Conservation (phyloP, 768 basidiomycete species). For the Tulasnella sp. region DNA sequence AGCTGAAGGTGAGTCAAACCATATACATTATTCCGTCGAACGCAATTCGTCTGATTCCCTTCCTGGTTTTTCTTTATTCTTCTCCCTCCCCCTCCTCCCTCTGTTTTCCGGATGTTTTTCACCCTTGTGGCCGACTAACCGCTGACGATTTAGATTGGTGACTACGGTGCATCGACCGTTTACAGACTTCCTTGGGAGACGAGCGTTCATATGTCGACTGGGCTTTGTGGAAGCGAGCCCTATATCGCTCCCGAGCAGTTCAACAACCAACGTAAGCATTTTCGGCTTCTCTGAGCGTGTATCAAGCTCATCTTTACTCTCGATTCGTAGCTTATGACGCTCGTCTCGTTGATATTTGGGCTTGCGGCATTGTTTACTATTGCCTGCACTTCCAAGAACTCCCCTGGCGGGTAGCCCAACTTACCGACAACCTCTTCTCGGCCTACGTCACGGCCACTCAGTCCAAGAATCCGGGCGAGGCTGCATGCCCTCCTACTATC, state of each 20-base stretch:
- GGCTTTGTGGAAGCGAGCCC: slow-evolving; percentile 93
- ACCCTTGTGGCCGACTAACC: not conserved
- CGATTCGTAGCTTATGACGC: slow-evolving; percentile 77
- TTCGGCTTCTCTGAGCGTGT: slow-evolving; percentile 14
- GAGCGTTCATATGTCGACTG: slow-evolving; percentile 93
- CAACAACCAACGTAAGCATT: slow-evolving; percentile 80
- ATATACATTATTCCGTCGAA: not conserved
- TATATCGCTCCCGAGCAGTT: slow-evolving; percentile 99
- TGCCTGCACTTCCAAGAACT: slow-evolving; percentile 97
- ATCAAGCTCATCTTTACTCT: slow-evolving; percentile 8
- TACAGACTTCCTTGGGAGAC: slow-evolving; percentile 97
- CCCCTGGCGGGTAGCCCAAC: slow-evolving; percentile 92
- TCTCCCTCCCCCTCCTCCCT: slow-evolving; percentile 6
- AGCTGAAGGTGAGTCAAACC: slow-evolving; percentile 63
- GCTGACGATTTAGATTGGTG: slow-evolving; percentile 62
- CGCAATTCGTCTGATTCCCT: not conserved
- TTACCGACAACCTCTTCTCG: slow-evolving; percentile 65
- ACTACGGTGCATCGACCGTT: slow-evolving; percentile 98
- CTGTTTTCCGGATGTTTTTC: slow-evolving; percentile 16
- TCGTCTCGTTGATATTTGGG: slow-evolving; percentile 95
- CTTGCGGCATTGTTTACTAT: slow-evolving; percentile 93
- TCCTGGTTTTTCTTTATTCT: slow-evolving; percentile 13
- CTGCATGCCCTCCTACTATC: slow-evolving; percentile 44
- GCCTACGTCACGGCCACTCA: slow-evolving; percentile 41
- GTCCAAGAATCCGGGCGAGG: slow-evolving; percentile 9